These are phyloP conservation scores for Yamadazyma triangularis DNA, from an alignment of 1,139 yeast genomes.

Conservation along the genomic window DNA sequence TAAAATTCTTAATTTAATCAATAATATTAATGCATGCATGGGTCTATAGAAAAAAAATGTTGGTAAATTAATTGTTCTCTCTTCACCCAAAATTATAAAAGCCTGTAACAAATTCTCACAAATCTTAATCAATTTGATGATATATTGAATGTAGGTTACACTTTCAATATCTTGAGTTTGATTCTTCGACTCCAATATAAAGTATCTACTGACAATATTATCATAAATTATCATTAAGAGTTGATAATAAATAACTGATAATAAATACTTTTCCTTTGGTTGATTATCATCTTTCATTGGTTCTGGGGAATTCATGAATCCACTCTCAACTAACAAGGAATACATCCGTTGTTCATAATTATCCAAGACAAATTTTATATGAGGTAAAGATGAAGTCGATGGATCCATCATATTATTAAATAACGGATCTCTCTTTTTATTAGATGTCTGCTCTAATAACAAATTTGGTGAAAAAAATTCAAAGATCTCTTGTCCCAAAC, in stretches of 20 bases:
- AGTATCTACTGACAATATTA: constrained; percentile 23
- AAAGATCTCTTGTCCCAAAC: constrained; percentile 43
- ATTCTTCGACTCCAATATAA: constrained; percentile 10
- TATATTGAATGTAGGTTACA: constrained; percentile 26
- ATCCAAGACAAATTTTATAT: constrained; percentile 12
- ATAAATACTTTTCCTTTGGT: constrained; percentile 28
- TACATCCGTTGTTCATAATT: constrained; percentile 21
- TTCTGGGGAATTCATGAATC: constrained; percentile 18
- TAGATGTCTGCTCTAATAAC: constrained; percentile 4
- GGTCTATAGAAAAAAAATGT: constrained; percentile 54
- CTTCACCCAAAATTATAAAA: constrained; percentile 34
- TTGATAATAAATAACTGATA: constrained; percentile 42
- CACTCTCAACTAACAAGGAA: constrained; percentile 22
- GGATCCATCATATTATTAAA: constrained; percentile 14
- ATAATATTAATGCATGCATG: constrained; percentile 47
- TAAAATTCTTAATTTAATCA: constrained; percentile 41
- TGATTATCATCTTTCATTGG: constrained; percentile 7
- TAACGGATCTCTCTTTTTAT: constrained; percentile 11
- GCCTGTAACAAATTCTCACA: constrained; percentile 43
- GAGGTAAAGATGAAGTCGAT: constrained; percentile 10
- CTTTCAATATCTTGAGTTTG: constrained; percentile 7
- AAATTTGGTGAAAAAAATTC: constrained; percentile 20
- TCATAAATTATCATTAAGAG: constrained; percentile 46
- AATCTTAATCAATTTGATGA: constrained; percentile 35
- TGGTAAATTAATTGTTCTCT: constrained; percentile 40